Evolutionary conservation across 2,329 filamentous ascomycete genomes (phyloP).

Genomic region (Aspergillus intermedius): DNA sequence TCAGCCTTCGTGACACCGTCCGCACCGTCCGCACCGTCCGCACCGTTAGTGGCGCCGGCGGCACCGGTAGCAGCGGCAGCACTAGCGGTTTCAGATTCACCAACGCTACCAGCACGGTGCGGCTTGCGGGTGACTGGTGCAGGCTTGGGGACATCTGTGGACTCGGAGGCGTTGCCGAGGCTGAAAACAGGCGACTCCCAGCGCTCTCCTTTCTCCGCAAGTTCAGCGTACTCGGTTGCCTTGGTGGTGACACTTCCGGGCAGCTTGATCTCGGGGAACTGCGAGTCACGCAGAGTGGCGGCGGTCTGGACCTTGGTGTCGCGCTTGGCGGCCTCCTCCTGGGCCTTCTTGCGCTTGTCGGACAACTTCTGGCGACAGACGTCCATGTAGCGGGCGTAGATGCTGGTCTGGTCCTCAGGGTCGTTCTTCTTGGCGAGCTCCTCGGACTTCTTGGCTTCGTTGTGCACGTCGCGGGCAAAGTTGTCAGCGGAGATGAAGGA

Average conservation of each 20-base stretch:
- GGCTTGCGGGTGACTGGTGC: conserved; percentile 53
- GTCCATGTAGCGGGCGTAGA: conserved; percentile 76
- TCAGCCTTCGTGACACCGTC: background rate
- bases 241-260: conserved; percentile 87
- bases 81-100: conserved; percentile 3
- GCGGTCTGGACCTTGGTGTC: conserved; percentile 75
- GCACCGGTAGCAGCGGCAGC: background rate
- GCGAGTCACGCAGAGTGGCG: conserved; percentile 80
- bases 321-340: conserved; percentile 45
- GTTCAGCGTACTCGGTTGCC: conserved; percentile 86
- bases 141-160: conserved; percentile 60
- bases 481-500: conserved; percentile 69
- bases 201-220: conserved; percentile 78
- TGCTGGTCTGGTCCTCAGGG: conserved; percentile 68
- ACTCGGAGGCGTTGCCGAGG: conserved; percentile 70
- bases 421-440: conserved; percentile 57
- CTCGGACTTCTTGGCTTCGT: conserved; percentile 69
- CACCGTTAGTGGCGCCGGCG: background rate
- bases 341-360: conserved; percentile 66
- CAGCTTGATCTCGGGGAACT: conserved; percentile 82
- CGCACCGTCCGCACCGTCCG: too few relatives aligned
- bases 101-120: conserved; percentile 38
- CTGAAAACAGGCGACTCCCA: conserved; percentile 95
- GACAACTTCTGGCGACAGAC: conserved; percentile 68
- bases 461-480: conserved; percentile 68